Base-by-base conservation (phyloP, 2,329 filamentous ascomycete genomes). In the Diaporthe citriasiana region DNA sequence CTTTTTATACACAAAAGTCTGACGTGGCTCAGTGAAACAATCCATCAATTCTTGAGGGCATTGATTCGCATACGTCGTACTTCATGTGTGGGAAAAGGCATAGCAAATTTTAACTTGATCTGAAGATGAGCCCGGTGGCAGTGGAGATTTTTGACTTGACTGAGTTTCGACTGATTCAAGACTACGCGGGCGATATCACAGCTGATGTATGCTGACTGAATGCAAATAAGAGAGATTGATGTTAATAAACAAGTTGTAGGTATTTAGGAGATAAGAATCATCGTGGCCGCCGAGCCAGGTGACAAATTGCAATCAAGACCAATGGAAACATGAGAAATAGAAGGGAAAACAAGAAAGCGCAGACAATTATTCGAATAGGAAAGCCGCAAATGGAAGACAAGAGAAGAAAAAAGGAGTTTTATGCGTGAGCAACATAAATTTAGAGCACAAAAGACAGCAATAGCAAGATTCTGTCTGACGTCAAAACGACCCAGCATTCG, bases 341-440 rank as follows among this genome's bases (percentile, higher is more conserved):
- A 6, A 57, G 19, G 4, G 5, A n/a, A 10, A 57, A 3, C n/a
- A 15, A 51, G 9, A 51, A 33, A 35, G 22, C 17, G 30, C n/a
- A 19, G 30, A 8, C 19, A n/a, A 19, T 17, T 17, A 6, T 15
- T 3, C 4, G 5, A 51, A 51, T 10, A 10, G 22, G 13, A 12
- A n/a, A 22, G 13, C 33, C n/a, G 3, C 3, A 25, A 40, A 30
- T 6, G 22, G n/a, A 5, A 13, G 8, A 6, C 9, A 12, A 40
- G 3, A 15, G 17, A 40, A 22, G n/a, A 35, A 27, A 10, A 38
- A 57, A 38, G 27, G 4, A 4, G 9, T 30, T 38, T 13, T 17
- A n/a, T 53, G 63, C 63, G 33, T 68, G 63, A 53, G 47, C 45
- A 15, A 53, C 30, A 51, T 25, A n/a, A 4, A 51, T 68, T 15